Conservation (phyloP, 2,329 filamentous ascomycete genomes). For the Penicillium sp. region DNA sequence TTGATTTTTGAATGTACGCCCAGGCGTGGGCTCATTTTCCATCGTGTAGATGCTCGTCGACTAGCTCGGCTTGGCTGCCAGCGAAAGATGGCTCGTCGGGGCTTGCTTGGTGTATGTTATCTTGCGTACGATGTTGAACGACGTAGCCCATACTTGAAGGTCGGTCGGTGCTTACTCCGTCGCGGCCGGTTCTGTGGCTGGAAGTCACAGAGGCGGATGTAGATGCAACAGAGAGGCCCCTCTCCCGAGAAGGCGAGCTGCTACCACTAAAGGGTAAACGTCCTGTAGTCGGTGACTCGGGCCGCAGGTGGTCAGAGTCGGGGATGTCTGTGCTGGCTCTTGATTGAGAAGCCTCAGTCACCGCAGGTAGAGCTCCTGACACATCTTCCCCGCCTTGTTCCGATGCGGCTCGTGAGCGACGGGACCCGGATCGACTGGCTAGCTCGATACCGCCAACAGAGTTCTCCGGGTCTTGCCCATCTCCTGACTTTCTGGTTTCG, state of each 20-base stretch:
- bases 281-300: slow-evolving; percentile 30
- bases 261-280: slow-evolving; percentile 44
- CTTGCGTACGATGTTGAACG: slow-evolving; percentile 48
- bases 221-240: slow-evolving; percentile 39
- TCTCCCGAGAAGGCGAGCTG: slow-evolving; percentile 38
- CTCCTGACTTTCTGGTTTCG: slow-evolving; percentile 9
- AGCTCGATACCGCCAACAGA: slow-evolving; percentile 61
- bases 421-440: slow-evolving; percentile 63
- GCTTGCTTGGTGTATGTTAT: slow-evolving; percentile 48
- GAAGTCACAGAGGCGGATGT: slow-evolving; percentile 39
- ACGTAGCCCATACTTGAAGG: slow-evolving; percentile 54
- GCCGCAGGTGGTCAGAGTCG: slow-evolving; percentile 23
- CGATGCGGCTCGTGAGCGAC: slow-evolving; percentile 49
- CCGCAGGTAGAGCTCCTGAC: slow-evolving; percentile 16
- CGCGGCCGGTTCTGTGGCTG: slow-evolving; percentile 30
- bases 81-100: slow-evolving; percentile 38
- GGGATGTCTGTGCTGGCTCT: slow-evolving; percentile 9
- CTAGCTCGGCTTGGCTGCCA: slow-evolving; percentile 47
- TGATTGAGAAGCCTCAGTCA: slow-evolving; percentile 22
- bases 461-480: slow-evolving; percentile 52
- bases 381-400: slow-evolving; percentile 15
- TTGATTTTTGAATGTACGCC: background rate
- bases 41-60: slow-evolving; percentile 33
- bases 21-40: slow-evolving; percentile 7
- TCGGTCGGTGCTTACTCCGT: slow-evolving; percentile 33